These are phyloP conservation scores for Anacardium occidentale DNA, from an alignment of 345 rosid genomes.

Conservation along the genomic window DNA sequence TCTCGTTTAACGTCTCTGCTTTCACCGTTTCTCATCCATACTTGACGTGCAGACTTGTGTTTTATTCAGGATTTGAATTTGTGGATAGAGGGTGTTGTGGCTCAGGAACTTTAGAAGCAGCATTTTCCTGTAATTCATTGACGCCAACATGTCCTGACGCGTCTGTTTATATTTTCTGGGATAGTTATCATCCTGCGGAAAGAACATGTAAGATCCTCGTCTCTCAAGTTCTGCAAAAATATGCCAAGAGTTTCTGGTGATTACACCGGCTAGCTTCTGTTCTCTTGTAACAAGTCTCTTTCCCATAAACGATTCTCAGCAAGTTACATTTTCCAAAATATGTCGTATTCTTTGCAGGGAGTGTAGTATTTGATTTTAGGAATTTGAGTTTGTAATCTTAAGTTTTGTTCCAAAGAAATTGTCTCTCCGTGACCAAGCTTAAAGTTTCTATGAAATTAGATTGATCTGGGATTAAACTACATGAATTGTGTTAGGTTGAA, in stretches of 20 bases:
- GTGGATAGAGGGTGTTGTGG: constrained; percentile 30
- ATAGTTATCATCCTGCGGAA: constrained; percentile 28
- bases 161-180: constrained; percentile 26
- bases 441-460: too few relatives aligned
- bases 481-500: too few relatives aligned
- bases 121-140: constrained; percentile 5
- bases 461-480: too few relatives aligned
- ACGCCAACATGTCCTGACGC: constrained; percentile 17
- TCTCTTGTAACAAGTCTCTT: too few relatives aligned
- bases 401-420: too few relatives aligned
- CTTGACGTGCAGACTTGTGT: background rate
- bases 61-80: constrained; percentile 22
- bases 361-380: too few relatives aligned
- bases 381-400: too few relatives aligned
- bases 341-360: too few relatives aligned
- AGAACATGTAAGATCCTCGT: constrained; percentile 19
- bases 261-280: too few relatives aligned
- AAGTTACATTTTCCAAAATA: too few relatives aligned
- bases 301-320: too few relatives aligned
- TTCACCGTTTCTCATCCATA: background rate
- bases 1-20: background rate
- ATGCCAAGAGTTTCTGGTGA: background rate
- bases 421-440: too few relatives aligned
- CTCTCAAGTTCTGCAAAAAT: background rate
- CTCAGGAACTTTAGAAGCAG: constrained; percentile 18